Evolutionary conservation across 805 yeast species (phyloP).

Genomic region (Scheffersomyces amazonensis): DNA sequence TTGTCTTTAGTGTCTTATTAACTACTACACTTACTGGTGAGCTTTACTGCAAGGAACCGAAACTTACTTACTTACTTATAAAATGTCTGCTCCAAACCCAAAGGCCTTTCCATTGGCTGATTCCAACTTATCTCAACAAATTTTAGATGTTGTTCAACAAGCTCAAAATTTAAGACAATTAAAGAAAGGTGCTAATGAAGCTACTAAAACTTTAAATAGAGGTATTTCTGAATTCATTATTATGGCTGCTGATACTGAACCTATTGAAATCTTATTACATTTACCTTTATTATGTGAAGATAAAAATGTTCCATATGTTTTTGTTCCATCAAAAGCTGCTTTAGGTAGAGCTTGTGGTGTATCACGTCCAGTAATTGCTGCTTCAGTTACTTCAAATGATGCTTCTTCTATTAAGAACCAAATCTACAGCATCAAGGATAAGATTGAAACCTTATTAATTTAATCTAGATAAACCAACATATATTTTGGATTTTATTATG

Average conservation of each 20-base stretch:
- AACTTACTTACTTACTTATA: conserved; percentile 8
- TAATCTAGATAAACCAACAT: no score
- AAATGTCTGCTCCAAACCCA: conserved; percentile 90
- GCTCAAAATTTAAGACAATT: conserved; percentile 96
- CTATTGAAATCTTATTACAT: conserved; percentile 96
- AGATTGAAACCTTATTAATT: conserved; percentile 96
- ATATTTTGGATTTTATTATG: conserved; percentile 1
- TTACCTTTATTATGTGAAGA: conserved; percentile 98
- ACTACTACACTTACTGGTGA: conserved; percentile 28
- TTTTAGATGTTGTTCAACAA: conserved; percentile 96
- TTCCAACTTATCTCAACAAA: conserved; percentile 91
- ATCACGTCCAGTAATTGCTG: conserved; percentile 98
- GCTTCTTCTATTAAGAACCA: conserved; percentile 97
- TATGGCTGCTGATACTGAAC: conserved; percentile 99
- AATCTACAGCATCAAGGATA: conserved; percentile 96
- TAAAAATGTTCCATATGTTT: conserved; percentile 98
- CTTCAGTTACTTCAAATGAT: conserved; percentile 96
- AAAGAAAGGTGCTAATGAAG: conserved; percentile 99
- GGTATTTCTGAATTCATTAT: conserved; percentile 99
- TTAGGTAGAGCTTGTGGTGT: conserved; percentile 99
- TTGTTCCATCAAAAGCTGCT: conserved; percentile 97
- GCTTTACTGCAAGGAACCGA: conserved; percentile 53
- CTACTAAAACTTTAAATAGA: conserved; percentile 98
- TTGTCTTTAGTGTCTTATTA: no score
- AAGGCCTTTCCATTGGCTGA: conserved; percentile 99